These are phyloP conservation scores for Microstegium vimineum DNA, from an alignment of 176 grass and related monocot genomes.

Conservation along the genomic window DNA sequence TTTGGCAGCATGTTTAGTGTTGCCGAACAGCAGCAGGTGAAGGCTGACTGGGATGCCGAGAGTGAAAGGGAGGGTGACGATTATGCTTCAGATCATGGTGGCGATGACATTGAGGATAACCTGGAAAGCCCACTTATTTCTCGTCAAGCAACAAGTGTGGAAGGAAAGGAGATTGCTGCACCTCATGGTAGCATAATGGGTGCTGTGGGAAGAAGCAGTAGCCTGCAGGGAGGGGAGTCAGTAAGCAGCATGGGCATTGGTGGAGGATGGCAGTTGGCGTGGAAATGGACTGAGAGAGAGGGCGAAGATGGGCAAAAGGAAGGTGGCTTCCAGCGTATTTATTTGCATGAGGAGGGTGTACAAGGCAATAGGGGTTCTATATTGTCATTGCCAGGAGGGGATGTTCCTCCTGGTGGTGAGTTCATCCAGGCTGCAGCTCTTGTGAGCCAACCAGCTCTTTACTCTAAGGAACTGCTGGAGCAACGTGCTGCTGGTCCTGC, in stretches of 20 bases:
- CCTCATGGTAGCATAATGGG: constrained; percentile 55
- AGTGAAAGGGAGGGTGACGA: constrained; percentile 74
- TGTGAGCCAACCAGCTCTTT: constrained; percentile 90
- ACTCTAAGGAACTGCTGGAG: constrained; percentile 68
- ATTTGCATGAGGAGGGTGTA: constrained; percentile 86
- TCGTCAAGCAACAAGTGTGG: constrained; percentile 73
- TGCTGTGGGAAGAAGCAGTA: constrained; percentile 41
- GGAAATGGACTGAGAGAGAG: constrained; percentile 96
- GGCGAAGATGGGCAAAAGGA: constrained; percentile 65
- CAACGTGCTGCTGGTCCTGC: constrained; percentile 76
- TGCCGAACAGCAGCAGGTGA: constrained; percentile 67
- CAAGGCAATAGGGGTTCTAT: constrained; percentile 64
- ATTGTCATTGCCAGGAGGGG: constrained; percentile 66
- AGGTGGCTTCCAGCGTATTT: constrained; percentile 93
- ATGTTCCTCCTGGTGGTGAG: constrained; percentile 60
- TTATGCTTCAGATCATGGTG: constrained; percentile 63
- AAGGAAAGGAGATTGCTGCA: constrained; percentile 80
- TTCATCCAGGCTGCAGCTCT: constrained; percentile 92
- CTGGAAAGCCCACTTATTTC: constrained; percentile 87
- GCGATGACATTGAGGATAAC: constrained; percentile 75
- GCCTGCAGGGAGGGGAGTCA: constrained; percentile 60
- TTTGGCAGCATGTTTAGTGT: constrained; percentile 97
- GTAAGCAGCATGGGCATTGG: constrained; percentile 93
- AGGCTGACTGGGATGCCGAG: constrained; percentile 82
- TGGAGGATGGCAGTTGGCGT: constrained; percentile 97